Conservation (phyloP, 768 basidiomycete species). For the Fomitopsis pulvina region DNA sequence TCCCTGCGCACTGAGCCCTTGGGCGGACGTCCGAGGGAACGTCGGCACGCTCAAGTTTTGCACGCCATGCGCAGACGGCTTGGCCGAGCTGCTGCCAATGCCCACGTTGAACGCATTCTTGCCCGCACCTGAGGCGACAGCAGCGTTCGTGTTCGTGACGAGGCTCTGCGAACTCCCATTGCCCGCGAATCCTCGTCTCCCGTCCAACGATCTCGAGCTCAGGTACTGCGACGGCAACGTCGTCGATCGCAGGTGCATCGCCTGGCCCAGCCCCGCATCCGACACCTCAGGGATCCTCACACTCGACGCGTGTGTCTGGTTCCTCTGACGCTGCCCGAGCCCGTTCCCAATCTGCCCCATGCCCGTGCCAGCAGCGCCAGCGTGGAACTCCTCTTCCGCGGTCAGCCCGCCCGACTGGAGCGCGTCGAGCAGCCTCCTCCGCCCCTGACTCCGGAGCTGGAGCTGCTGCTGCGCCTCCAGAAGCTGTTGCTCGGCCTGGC, state of each 20-base stretch:
- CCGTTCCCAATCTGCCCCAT: background rate
- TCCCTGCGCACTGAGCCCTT: background rate
- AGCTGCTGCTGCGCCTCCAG: constrained; percentile 14
- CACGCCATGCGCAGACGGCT: background rate
- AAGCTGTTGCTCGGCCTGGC: constrained; percentile 13
- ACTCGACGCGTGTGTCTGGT: constrained; percentile 20
- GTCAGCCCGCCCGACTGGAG: constrained; percentile 18
- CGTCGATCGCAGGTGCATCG: constrained; percentile 17
- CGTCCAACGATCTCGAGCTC: background rate
- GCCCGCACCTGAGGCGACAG: no score
- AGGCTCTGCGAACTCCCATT: constrained; percentile 2
- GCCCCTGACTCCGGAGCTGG: background rate
- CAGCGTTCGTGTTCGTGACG: background rate
- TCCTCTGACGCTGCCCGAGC: constrained; percentile 17
- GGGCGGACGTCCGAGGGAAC: background rate
- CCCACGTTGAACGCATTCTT: background rate
- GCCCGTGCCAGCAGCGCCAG: constrained; percentile 4
- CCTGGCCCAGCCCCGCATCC: constrained; percentile 8
- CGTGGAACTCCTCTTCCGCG: constrained; percentile 32
- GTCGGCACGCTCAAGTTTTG: background rate
- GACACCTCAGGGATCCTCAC: constrained; percentile 12
- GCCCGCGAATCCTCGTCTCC: background rate
- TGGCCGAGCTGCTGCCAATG: background rate
- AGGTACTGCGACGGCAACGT: constrained; percentile 21
- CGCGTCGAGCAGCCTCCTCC: constrained; percentile 15